Conservation (phyloP, 2,329 filamentous ascomycete genomes). For the Talaromyces verruculosus region DNA sequence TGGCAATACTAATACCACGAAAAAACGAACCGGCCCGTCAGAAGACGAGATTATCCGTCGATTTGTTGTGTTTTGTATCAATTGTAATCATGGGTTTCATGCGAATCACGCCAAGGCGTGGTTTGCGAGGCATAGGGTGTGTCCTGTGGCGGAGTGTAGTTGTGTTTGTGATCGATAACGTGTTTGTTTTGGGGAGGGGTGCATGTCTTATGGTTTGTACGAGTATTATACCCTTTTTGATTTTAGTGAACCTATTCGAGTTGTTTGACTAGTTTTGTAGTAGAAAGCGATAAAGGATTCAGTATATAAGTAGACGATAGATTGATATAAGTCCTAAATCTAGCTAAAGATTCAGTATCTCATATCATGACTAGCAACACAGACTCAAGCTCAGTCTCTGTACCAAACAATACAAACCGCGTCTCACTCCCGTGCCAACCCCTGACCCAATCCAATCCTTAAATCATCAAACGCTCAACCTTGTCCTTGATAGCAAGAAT, state of each 20-base stretch:
- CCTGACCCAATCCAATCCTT: constrained; percentile 38
- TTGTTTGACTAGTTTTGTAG: background rate
- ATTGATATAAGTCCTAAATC: constrained; percentile 1
- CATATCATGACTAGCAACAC: background rate
- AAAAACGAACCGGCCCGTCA: constrained; percentile 24
- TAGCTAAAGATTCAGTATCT: constrained; percentile 13
- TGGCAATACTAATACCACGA: constrained; percentile 9
- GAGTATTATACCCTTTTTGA: constrained; percentile 20
- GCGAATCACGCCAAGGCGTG: constrained; percentile 62
- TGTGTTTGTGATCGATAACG: constrained; percentile 42
- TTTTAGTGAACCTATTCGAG: background rate
- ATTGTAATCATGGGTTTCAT: constrained; percentile 64
- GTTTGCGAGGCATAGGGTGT: constrained; percentile 50
- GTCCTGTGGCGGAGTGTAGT: constrained; percentile 43
- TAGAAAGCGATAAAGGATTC: background rate
- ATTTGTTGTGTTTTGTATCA: constrained; percentile 62
- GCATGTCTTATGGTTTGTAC: constrained; percentile 3
- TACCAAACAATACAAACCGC: background rate
- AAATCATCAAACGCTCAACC: constrained; percentile 94
- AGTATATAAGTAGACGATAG: background rate
- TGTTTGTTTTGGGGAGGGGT: background rate
- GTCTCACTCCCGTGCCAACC: background rate
- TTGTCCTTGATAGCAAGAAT: constrained; percentile 90
- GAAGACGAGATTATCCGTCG: constrained; percentile 52
- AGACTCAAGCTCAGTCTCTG: background rate